Percentiles rank a stretch among this genome's conserved stretches.
Evolutionary conservation across 768 basidiomycete species (phyloP).

Genomic region (Rhizopogon vesiculosus): DNA sequence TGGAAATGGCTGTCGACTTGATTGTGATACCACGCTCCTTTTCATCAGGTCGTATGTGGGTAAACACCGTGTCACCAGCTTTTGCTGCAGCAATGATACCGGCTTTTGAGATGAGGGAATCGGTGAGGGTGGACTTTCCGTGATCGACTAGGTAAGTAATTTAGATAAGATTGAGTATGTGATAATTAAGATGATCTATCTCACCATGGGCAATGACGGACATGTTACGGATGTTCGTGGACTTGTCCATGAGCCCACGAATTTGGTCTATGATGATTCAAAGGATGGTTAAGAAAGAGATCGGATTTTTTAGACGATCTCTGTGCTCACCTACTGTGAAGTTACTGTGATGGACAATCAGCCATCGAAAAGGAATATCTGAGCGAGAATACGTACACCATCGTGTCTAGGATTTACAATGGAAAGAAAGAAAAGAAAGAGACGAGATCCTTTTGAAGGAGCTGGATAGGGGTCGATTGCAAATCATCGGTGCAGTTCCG

Average conservation of each 20-base stretch:
- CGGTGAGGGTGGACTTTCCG: no score
- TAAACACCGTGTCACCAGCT: no score
- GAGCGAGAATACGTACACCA: conserved; percentile 64
- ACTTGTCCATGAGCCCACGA: conserved; percentile 81
- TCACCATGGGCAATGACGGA: no score
- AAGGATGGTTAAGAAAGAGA: not conserved
- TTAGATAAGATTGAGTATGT: no score
- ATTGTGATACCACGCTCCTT: no score
- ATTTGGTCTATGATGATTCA: conserved; percentile 61
- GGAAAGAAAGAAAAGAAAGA: conserved; percentile 13
- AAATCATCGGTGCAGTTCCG: conserved; percentile 25
- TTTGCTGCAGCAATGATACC: no score
- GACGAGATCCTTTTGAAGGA: conserved; percentile 12
- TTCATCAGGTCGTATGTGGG: no score
- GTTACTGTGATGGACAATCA: conserved; percentile 54
- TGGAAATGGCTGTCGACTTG: no score
- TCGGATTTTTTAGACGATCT: not conserved
- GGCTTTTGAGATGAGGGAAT: no score
- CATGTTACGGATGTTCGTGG: conserved; percentile 91
- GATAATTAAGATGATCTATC: no score
- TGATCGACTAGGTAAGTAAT: no score
- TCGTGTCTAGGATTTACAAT: conserved; percentile 51
- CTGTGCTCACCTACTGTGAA: conserved; percentile 75
- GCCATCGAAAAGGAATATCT: conserved; percentile 7
- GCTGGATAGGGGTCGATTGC: conserved; percentile 15